phyloP scores from a whole-genome alignment of 1,139 yeast species.

The Geotrichum macrosporum region DNA sequence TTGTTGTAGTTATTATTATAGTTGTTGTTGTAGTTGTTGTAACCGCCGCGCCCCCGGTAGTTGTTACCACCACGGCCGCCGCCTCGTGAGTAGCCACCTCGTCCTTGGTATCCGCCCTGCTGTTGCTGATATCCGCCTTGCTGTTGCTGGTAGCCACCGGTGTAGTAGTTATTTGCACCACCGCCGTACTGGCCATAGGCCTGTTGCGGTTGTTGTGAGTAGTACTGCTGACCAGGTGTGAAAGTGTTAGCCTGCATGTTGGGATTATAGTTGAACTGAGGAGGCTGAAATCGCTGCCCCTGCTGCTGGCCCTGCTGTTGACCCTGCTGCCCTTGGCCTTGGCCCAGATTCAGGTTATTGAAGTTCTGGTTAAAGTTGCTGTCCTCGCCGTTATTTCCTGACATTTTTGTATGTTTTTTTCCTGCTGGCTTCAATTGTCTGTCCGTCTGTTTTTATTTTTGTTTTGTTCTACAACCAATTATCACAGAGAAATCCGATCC shows the following conservation, averaged over 20 bases:
- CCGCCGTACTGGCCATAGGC: conserved; percentile 9
- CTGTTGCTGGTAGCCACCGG: conserved; percentile 7
- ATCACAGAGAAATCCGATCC: too few relatives aligned
- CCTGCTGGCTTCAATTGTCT: too few relatives aligned
- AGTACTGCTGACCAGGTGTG: conserved; percentile 17
- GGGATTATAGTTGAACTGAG: conserved; percentile 16
- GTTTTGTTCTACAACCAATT: too few relatives aligned
- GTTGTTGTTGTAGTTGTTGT: conserved; percentile 13
- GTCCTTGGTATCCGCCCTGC: conserved; percentile 12
- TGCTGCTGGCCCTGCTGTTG: too few relatives aligned
- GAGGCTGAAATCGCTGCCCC: conserved; percentile 10
- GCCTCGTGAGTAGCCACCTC: conserved; percentile 14
- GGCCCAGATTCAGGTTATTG: conserved; percentile 14
- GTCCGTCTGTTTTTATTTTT: too few relatives aligned
- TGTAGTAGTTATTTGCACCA: conserved; percentile 4
- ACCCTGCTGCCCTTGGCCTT: conserved; percentile 18
- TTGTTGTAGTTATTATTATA: conserved; percentile 4
- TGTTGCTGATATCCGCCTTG: conserved; percentile 13
- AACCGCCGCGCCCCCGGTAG: conserved; percentile 1
- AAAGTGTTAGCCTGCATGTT: conserved; percentile 12
- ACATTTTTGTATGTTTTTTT: too few relatives aligned
- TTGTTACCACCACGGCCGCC: conserved; percentile 4
- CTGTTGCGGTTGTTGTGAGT: conserved; percentile 13
- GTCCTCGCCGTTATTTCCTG: conserved; percentile 10
- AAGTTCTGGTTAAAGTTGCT: conserved; percentile 14